Evolutionary conservation across 768 basidiomycete genomes (phyloP).

Genomic region (Xerocomus potaroensis): DNA sequence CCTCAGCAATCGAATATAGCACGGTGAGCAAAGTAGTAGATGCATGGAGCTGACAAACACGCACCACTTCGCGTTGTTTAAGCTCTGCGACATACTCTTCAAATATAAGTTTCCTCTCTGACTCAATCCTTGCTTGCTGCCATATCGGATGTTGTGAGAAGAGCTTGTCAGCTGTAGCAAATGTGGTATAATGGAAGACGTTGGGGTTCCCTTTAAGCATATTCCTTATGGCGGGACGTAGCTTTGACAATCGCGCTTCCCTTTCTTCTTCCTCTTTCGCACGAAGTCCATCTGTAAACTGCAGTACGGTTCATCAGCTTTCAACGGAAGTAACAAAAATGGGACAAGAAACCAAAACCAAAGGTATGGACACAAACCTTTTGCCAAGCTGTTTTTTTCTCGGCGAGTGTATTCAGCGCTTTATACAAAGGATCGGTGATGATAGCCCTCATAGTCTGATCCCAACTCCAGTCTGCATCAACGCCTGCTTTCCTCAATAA

Average conservation of each 20-base stretch:
- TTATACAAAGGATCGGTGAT: conserved; percentile 98
- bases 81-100: conserved; percentile 89
- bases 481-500: conserved; percentile 86
- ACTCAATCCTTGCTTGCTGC: conserved; percentile 80
- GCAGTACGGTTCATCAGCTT: conserved; percentile 7
- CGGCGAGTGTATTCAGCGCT: conserved; percentile 86
- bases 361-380: conserved; percentile 53
- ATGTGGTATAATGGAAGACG: conserved; percentile 90
- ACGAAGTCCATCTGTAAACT: conserved; percentile 73
- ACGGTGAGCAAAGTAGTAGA: conserved; percentile 5
- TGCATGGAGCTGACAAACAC: conserved; percentile 25
- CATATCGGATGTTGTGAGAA: conserved; percentile 89
- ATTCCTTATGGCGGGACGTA: conserved; percentile 82
- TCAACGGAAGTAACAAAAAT: background rate
- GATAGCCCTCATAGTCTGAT: conserved; percentile 95
- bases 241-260: conserved; percentile 75
- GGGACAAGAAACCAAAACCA: background rate
- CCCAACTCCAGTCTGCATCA: conserved; percentile 94
- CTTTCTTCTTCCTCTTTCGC: conserved; percentile 84
- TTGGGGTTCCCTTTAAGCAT: conserved; percentile 84
- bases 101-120: conserved; percentile 83
- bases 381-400: conserved; percentile 93
- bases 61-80: conserved; percentile 83
- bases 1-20: conserved; percentile 3
- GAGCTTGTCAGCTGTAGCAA: conserved; percentile 80